phyloP scores from a whole-genome alignment of 2,329 filamentous ascomycete genomes.

The Meredithiella fracta region DNA sequence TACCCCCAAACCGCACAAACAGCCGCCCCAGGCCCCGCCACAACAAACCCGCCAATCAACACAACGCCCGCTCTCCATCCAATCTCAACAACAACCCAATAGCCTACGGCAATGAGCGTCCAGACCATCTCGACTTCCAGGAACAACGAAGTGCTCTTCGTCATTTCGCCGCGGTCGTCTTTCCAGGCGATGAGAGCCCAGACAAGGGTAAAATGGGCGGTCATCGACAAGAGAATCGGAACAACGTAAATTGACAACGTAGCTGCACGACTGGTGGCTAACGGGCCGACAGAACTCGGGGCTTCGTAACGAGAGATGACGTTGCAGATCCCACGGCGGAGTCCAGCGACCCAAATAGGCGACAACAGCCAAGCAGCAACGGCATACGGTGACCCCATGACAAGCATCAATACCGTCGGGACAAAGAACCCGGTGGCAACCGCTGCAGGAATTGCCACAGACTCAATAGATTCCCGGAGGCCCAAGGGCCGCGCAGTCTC shows the following conservation, averaged over 20 bases:
- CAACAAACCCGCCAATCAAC: conserved; percentile 19
- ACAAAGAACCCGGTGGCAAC: conserved; percentile 32
- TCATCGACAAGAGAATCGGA: conserved; percentile 28
- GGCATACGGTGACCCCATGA: conserved; percentile 22
- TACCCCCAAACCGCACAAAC: conserved; percentile 26
- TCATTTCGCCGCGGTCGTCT: conserved; percentile 34
- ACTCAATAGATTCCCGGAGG: conserved; percentile 29
- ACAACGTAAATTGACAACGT: conserved; percentile 29
- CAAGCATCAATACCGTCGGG: conserved; percentile 31
- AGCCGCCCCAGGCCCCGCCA: conserved; percentile 26
- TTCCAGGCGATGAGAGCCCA: conserved; percentile 23
- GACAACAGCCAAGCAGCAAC: conserved; percentile 36
- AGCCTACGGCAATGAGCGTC: conserved; percentile 31
- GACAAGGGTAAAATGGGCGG: conserved; percentile 28
- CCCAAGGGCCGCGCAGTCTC: neutral
- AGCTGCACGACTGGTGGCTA: conserved; percentile 27
- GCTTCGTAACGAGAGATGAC: conserved; percentile 16
- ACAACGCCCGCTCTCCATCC: conserved; percentile 26
- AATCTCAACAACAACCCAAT: conserved; percentile 37
- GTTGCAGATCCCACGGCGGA: conserved; percentile 19
- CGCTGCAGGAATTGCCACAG: conserved; percentile 37
- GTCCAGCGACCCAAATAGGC: conserved; percentile 30
- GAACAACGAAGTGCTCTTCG: conserved; percentile 29
- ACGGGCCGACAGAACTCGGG: conserved; percentile 18
- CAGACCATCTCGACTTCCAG: conserved; percentile 32